Conservation (phyloP, 805 yeast genomes). For the Teunomyces atbi region DNA sequence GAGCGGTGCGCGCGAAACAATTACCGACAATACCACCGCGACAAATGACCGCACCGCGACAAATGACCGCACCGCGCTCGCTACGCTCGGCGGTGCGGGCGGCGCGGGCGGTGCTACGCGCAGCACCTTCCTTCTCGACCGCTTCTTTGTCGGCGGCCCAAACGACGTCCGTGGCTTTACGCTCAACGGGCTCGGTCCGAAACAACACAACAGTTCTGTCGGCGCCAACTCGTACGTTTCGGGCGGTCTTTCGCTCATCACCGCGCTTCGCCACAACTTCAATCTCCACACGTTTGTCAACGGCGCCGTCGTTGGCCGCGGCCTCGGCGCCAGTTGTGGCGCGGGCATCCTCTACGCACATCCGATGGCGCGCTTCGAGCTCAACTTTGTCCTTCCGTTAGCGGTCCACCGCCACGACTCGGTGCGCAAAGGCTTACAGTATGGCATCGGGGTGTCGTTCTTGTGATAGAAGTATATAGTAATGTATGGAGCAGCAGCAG, state of each 20-base stretch:
- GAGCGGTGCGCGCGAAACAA: not conserved
- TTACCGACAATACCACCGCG: not conserved
- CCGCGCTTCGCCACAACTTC: constrained; percentile 49
- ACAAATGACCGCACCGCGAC: too few relatives aligned
- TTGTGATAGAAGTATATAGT: constrained; percentile 30
- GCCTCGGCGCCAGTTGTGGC: constrained; percentile 42
- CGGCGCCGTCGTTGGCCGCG: constrained; percentile 30
- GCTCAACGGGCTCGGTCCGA: constrained; percentile 56
- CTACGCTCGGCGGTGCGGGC: not conserved
- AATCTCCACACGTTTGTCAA: constrained; percentile 49
- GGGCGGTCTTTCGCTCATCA: constrained; percentile 46
- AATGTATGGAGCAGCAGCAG: too few relatives aligned
- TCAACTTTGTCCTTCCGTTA: constrained; percentile 54
- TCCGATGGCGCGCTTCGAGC: constrained; percentile 58
- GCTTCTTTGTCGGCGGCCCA: constrained; percentile 59
- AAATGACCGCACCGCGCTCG: not conserved
- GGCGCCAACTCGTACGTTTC: constrained; percentile 53
- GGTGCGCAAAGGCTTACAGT: constrained; percentile 53
- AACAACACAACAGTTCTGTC: constrained; percentile 45
- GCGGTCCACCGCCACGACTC: constrained; percentile 44
- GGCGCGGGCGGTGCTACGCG: too few relatives aligned
- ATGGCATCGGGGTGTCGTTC: constrained; percentile 60
- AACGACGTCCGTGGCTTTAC: constrained; percentile 55
- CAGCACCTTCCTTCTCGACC: constrained; percentile 31
- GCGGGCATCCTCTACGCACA: constrained; percentile 52